Evolutionary conservation across 192 early-diverging fungal genomes (phyloP).

Genomic region (Funneliformis geosporum): DNA sequence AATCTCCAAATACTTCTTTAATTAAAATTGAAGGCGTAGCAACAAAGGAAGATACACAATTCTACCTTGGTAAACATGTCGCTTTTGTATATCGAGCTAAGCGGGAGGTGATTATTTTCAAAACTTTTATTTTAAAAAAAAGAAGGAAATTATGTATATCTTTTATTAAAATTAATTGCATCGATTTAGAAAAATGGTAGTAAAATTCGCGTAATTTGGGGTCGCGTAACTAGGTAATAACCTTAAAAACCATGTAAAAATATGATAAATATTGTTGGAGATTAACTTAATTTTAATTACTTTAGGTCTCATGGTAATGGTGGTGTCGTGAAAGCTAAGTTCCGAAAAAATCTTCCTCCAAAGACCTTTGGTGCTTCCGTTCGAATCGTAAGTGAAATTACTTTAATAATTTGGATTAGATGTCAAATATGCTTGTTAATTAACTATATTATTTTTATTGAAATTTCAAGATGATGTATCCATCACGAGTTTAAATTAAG

Average conservation of each 20-base stretch:
- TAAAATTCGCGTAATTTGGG: slow-evolving; percentile 98
- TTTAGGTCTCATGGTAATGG: slow-evolving; percentile 83
- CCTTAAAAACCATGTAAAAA: neutral
- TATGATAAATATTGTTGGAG: neutral
- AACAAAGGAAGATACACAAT: slow-evolving; percentile 86
- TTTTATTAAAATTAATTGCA: neutral
- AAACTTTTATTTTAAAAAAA: neutral
- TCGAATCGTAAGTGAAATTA: slow-evolving; percentile 76
- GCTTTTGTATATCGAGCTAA: slow-evolving; percentile 97
- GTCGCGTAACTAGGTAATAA: slow-evolving; percentile 81
- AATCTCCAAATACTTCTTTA: slow-evolving; percentile 87
- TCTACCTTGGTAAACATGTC: slow-evolving; percentile 99
- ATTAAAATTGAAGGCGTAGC: slow-evolving; percentile 92
- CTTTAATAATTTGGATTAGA: neutral
- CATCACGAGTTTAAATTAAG: slow-evolving; percentile 56
- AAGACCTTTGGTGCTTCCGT: slow-evolving; percentile 89
- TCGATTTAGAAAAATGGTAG: slow-evolving; percentile 71
- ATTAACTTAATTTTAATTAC: neutral
- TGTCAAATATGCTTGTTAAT: neutral
- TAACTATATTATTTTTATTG: neutral
- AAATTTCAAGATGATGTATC: slow-evolving; percentile 87
- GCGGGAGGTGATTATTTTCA: slow-evolving; percentile 49
- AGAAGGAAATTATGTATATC: neutral
- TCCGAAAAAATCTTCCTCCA: slow-evolving; percentile 96
- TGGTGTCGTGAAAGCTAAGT: slow-evolving; percentile 96